Evolutionary conservation across 495 filamentous ascomycete species (phyloP).

Genomic region (Penicillium robsamsonii): DNA sequence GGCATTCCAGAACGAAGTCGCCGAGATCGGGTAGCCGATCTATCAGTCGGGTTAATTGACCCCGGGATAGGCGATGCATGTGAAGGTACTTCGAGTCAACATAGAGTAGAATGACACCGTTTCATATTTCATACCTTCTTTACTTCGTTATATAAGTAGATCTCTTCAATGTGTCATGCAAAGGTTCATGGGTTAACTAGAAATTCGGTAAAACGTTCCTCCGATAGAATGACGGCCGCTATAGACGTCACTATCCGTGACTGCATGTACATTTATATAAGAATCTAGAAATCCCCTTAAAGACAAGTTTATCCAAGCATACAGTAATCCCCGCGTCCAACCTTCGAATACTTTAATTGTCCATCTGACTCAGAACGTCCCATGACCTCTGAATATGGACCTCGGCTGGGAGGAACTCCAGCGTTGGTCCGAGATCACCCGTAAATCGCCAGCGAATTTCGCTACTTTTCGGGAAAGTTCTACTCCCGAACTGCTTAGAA

Average conservation of each 20-base stretch:
- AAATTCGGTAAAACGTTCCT: slow-evolving; percentile 24
- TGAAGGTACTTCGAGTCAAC: slow-evolving; percentile 2
- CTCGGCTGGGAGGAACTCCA: slow-evolving; percentile 33
- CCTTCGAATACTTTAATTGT: background rate
- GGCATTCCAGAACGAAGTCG: slow-evolving; percentile 3
- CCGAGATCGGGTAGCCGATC: slow-evolving; percentile 30
- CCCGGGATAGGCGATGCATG: slow-evolving; percentile 1
- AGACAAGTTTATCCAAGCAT: background rate
- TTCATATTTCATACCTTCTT: no score
- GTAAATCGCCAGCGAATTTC: slow-evolving; percentile 17
- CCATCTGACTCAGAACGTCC: slow-evolving; percentile 17
- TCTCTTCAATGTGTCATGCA: no score
- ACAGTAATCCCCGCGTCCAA: background rate
- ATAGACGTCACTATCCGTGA: background rate
- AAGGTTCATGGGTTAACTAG: no score
- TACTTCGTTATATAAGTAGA: no score
- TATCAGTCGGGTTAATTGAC: slow-evolving; percentile 13
- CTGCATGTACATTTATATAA: background rate
- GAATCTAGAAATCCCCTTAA: background rate
- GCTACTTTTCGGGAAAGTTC: slow-evolving; percentile 13
- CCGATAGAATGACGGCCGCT: slow-evolving; percentile 7
- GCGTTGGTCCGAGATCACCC: slow-evolving; percentile 31
- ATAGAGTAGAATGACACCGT: background rate
- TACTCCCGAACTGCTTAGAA: background rate
- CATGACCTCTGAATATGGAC: slow-evolving; percentile 19